These are phyloP conservation scores for Fraxinus dipetala DNA, from an alignment of 305 asterid species.

Conservation along the genomic window DNA sequence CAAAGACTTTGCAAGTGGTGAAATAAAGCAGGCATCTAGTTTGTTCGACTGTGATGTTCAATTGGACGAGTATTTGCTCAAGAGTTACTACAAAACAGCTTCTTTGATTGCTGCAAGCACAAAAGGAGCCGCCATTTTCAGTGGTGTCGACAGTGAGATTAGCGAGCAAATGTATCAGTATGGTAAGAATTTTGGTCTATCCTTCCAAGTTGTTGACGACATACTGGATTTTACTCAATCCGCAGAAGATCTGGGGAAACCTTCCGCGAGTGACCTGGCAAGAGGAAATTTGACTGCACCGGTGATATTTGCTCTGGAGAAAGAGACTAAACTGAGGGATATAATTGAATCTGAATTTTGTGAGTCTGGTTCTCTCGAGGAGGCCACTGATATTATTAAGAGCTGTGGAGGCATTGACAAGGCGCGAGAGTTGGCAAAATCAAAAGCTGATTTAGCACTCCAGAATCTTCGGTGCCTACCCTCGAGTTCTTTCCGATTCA, in stretches of 20 bases:
- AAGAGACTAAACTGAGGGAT: conserved; percentile 65
- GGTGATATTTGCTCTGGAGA: conserved; percentile 75
- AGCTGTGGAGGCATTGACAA: conserved; percentile 66
- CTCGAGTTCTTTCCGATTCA: conserved; percentile 46
- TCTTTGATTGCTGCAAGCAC: conserved; percentile 93
- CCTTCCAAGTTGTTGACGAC: conserved; percentile 90
- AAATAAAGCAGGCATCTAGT: conserved; percentile 89
- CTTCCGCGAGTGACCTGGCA: conserved; percentile 86
- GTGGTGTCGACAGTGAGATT: conserved; percentile 49
- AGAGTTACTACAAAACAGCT: conserved; percentile 94
- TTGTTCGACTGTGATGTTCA: conserved; percentile 81
- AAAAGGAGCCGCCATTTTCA: conserved; percentile 90
- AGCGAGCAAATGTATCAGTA: conserved; percentile 79
- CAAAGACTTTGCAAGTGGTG: conserved; percentile 96
- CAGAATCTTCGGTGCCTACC: conserved; percentile 68
- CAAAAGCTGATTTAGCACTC: conserved; percentile 64
- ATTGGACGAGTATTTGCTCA: conserved; percentile 82
- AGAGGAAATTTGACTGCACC: conserved; percentile 90
- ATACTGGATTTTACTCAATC: conserved; percentile 91
- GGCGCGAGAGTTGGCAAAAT: conserved; percentile 73
- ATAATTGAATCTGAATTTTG: conserved; percentile 76
- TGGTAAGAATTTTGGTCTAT: conserved; percentile 85
- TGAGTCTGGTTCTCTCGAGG: conserved; percentile 75
- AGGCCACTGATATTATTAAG: conserved; percentile 69
- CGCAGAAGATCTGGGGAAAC: conserved; percentile 89